These are phyloP conservation scores for Thalassiosira hispida DNA, from an alignment of 352 stramenopile species.

Conservation along the genomic window DNA sequence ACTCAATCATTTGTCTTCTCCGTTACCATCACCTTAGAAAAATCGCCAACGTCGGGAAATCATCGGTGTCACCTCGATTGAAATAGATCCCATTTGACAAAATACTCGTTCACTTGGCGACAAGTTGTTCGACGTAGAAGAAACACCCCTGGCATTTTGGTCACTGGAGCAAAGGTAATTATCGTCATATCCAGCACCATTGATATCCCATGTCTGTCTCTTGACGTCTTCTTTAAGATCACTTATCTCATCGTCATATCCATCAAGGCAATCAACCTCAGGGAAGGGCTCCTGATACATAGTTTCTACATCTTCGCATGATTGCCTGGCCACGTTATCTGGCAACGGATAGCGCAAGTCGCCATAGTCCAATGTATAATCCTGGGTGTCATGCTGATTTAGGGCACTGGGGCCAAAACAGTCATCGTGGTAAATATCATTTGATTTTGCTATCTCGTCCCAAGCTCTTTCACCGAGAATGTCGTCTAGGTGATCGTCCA, in stretches of 20 bases:
- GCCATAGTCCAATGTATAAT: neutral
- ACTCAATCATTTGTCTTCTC: too few species aligned
- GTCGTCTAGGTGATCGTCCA: constrained; percentile 6
- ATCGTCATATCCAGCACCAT: neutral
- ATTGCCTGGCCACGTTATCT: neutral
- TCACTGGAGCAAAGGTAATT: neutral
- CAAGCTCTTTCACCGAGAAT: constrained; percentile 6
- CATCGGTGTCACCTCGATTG: constrained; percentile 35
- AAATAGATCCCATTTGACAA: constrained; percentile 28
- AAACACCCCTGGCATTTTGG: too few species aligned
- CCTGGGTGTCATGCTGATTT: neutral
- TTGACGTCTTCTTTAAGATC: too few species aligned
- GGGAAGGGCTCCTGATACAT: neutral
- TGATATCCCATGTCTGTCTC: too few species aligned
- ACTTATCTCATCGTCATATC: too few species aligned
- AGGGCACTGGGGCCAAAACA: neutral
- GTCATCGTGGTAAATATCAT: too few species aligned
- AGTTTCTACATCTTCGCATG: neutral
- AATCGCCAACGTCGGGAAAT: constrained; percentile 16
- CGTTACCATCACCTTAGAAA: neutral
- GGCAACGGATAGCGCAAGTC: neutral
- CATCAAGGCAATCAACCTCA: neutral
- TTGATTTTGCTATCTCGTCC: too few species aligned
- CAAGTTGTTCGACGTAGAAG: neutral
- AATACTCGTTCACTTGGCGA: constrained; percentile 34